Base-by-base conservation (phyloP, 352 stramenopile species). In the Phytophthora syringae region DNA sequence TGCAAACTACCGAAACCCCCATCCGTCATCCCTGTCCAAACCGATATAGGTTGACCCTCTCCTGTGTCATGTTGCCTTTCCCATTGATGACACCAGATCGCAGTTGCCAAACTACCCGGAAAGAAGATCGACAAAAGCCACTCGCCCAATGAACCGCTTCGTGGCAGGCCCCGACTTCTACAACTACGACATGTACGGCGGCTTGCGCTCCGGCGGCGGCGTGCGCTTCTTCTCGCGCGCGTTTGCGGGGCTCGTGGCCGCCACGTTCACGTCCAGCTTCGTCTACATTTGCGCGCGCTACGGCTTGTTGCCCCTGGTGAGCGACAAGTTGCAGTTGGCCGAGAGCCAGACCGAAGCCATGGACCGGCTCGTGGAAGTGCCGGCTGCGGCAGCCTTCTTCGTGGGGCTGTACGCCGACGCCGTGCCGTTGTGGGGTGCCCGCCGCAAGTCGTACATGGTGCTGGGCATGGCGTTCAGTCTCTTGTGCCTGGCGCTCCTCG, bases 361-460 rank as follows among this genome's bases (percentile, higher is more conserved):
- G 49, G 62, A 79, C 37, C 72, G 74, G 16, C 56, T 84, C 16
- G 64, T 92, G 18, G 80, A 89, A 30, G 68, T 97, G 11, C 87
- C 88, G 10, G 87, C 85, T 51, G 80, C 70, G 0, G 62, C 93
- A 52, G 96, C 92, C 59, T 88, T 97, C 50, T 68, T 96, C 32
- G 79, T 95, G 37, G 92, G 88, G 25, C 79, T 96, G 24, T 64
- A 96, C 21, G 82, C 75, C 16, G 90, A 97, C 67, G 90, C 75
- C 25, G 81, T 89, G 51, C 90, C 90, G 4, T 78, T 97, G 48
- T 79, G 70, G 48, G 83, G 86, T 25, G 82, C 79, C n/a, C 81
- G 83, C 20, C 75, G 88, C 49, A 95, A 94, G 74, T 75, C 86
- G 9, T 97, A 97, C 73, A 93, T 96, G 76, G 64, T 89, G 7